Conservation (phyloP, 2,329 filamentous ascomycete species). For the Chaetomium sp. region DNA sequence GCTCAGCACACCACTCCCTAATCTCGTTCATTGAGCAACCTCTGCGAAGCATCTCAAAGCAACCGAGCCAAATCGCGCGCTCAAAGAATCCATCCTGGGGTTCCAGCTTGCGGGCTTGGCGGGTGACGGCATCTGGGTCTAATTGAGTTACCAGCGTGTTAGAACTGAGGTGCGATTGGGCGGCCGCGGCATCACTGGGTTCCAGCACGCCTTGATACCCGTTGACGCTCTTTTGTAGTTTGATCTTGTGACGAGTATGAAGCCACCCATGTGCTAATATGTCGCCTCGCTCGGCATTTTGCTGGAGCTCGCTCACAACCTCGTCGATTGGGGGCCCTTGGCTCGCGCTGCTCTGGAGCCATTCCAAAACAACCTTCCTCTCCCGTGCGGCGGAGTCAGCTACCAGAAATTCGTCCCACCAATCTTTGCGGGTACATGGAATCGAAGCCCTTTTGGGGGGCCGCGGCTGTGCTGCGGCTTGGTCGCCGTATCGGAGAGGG, state of each 20-base stretch:
- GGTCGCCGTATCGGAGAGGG: conserved; percentile 56
- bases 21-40: conserved; percentile 71
- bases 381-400: conserved; percentile 69
- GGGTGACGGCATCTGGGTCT: conserved; percentile 81
- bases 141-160: conserved; percentile 72
- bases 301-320: conserved; percentile 68
- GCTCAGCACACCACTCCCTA: conserved; percentile 76
- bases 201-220: conserved; percentile 60
- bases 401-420: conserved; percentile 67
- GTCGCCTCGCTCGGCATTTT: conserved; percentile 69
- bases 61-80: conserved; percentile 84
- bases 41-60: conserved; percentile 83
- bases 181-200: conserved; percentile 51
- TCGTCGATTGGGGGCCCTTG: conserved; percentile 66
- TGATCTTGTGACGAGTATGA: conserved; percentile 84
- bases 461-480: conserved; percentile 27
- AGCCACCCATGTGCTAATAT: conserved; percentile 86
- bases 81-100: conserved; percentile 84
- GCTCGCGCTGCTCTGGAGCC: conserved; percentile 74
- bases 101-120: conserved; percentile 71
- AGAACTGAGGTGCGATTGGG: conserved; percentile 49
- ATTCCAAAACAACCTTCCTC: conserved; percentile 72
- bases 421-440: conserved; percentile 27
- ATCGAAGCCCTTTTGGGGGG: conserved; percentile 19
- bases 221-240: conserved; percentile 76